Conservation (phyloP, 2,329 filamentous ascomycete species). For the Fusarium euwallaceae region DNA sequence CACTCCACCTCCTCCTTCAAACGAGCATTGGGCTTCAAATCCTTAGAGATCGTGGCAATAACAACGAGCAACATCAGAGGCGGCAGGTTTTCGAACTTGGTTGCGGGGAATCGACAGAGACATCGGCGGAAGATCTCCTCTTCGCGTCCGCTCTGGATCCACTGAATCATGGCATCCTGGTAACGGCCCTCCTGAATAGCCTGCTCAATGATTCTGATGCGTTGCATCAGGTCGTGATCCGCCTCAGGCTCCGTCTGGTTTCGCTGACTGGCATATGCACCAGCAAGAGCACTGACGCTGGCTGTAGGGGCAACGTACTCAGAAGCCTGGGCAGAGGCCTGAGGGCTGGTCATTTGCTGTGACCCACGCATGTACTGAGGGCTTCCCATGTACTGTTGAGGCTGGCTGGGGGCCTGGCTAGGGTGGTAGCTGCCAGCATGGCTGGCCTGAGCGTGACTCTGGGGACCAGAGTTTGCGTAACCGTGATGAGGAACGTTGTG, state of each 20-base stretch:
- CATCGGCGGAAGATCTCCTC: constrained; percentile 71
- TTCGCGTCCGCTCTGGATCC: constrained; percentile 74
- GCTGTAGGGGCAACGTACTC: constrained; percentile 51
- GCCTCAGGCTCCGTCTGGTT: constrained; percentile 52
- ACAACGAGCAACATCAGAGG: constrained; percentile 74
- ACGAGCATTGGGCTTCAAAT: constrained; percentile 65
- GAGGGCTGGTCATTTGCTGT: constrained; percentile 51
- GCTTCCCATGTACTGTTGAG: constrained; percentile 52
- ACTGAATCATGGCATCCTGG: constrained; percentile 74
- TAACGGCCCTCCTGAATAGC: constrained; percentile 72
- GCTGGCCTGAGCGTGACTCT: constrained; percentile 43
- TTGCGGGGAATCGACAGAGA: constrained; percentile 54
- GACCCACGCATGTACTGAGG: constrained; percentile 55
- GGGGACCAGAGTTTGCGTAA: constrained; percentile 46
- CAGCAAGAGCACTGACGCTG: constrained; percentile 52
- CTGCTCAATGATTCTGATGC: constrained; percentile 70
- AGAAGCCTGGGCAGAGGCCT: constrained; percentile 49
- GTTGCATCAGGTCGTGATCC: constrained; percentile 66
- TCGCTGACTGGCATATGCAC: constrained; percentile 53
- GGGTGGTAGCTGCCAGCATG: constrained; percentile 52
- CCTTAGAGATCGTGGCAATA: constrained; percentile 72
- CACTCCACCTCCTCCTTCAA: constrained; percentile 70
- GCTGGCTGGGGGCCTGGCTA: constrained; percentile 51
- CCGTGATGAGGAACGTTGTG: constrained; percentile 46
- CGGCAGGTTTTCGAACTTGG: constrained; percentile 67